Conservation (phyloP, 192 early-diverging fungal genomes). For the Entrophospora sp. region DNA sequence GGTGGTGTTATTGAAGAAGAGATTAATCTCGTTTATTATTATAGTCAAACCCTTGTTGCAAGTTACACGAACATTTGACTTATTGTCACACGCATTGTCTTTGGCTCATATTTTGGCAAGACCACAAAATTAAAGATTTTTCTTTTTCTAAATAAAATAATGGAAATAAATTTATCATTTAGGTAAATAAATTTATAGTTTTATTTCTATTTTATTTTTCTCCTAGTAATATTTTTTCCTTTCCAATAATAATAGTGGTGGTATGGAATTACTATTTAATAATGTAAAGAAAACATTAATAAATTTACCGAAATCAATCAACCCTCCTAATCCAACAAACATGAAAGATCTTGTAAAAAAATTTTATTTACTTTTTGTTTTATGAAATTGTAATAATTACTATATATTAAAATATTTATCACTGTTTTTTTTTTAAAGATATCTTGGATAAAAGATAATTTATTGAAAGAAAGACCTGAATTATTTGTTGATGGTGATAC, state of each 20-base stretch:
- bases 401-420: neutral
- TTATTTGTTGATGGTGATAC: conserved; percentile 75
- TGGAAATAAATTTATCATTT: conserved; percentile 12
- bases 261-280: conserved; percentile 88
- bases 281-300: conserved; percentile 52
- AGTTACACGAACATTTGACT: too few species aligned
- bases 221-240: neutral
- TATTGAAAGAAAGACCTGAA: conserved; percentile 71
- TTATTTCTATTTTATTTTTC: neutral
- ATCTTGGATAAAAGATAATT: conserved; percentile 53
- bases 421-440: conserved; percentile 28
- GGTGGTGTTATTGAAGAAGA: too few species aligned
- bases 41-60: too few species aligned
- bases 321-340: conserved; percentile 23
- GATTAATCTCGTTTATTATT: too few species aligned
- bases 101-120: too few species aligned
- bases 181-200: neutral
- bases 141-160: too few species aligned
- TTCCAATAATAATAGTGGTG: conserved; percentile 48
- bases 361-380: conserved; percentile 23
- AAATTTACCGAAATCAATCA: conserved; percentile 35
- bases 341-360: conserved; percentile 45
- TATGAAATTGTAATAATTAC: neutral
- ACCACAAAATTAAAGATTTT: too few species aligned
- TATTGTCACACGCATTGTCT: too few species aligned